These are phyloP conservation scores for Schizophyllum amplum DNA, from an alignment of 1,284 basidiomycete genomes.

Conservation along the genomic window DNA sequence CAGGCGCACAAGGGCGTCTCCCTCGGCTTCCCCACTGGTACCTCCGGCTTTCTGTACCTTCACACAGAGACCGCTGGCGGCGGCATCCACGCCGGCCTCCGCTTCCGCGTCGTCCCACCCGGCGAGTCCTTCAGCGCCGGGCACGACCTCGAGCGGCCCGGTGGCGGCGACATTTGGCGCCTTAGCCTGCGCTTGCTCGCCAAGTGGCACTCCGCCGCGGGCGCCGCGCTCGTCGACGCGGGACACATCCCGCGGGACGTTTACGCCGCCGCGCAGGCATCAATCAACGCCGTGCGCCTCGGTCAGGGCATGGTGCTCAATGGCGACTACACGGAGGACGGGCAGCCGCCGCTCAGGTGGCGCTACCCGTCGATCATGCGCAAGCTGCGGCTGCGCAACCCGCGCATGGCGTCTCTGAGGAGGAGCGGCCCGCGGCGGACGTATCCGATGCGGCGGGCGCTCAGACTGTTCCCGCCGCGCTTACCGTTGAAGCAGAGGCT, in stretches of 20 bases:
- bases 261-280: background rate
- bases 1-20: too few relatives aligned
- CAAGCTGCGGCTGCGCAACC: background rate
- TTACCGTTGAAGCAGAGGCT: background rate
- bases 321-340: background rate
- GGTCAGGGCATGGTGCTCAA: background rate
- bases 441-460: background rate
- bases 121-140: background rate
- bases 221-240: background rate
- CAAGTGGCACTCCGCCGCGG: background rate
- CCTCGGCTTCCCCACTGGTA: background rate
- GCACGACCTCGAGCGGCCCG: background rate
- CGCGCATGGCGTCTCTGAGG: too few relatives aligned
- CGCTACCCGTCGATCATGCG: background rate
- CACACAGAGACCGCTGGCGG: background rate
- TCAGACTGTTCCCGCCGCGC: too few relatives aligned
- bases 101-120: background rate
- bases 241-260: background rate
- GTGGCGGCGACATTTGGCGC: background rate
- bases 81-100: background rate
- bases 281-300: background rate
- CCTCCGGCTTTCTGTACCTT: background rate
- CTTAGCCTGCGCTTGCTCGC: background rate
- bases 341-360: background rate
- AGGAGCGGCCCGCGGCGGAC: background rate